phyloP scores from a whole-genome alignment of 257 asterid species.

The Solanum phureja region DNA sequence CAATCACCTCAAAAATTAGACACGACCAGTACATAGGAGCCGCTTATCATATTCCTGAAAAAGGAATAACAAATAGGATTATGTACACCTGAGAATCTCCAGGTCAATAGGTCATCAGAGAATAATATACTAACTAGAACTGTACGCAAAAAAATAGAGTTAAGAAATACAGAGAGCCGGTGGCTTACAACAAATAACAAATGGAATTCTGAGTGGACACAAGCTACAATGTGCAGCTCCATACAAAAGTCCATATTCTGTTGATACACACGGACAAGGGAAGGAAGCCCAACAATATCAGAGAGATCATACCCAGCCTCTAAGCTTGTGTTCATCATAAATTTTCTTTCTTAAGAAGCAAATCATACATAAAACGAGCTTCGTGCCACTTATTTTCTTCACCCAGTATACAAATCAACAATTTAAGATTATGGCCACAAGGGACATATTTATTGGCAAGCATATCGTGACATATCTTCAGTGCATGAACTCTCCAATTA shows the following conservation, averaged over 20 bases:
- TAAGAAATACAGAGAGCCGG: background rate
- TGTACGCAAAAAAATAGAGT: background rate
- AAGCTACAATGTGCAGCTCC: background rate
- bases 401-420: conserved; percentile 19
- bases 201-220: background rate
- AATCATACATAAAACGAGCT: conserved; percentile 10
- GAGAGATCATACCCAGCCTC: background rate
- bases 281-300: background rate
- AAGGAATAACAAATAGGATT: background rate
- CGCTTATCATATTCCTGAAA: background rate
- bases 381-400: conserved; percentile 22
- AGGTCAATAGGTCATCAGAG: background rate
- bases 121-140: background rate
- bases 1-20: background rate
- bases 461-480: conserved; percentile 50
- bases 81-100: background rate
- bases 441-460: conserved; percentile 31
- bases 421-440: conserved; percentile 21
- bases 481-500: conserved; percentile 24
- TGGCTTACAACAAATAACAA: background rate
- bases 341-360: conserved; percentile 9
- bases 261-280: background rate
- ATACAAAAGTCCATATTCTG: background rate
- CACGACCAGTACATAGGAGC: background rate
- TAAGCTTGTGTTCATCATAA: background rate